Evolutionary conservation across 345 rosid genomes (phyloP).

Genomic region (Clarkia xantiana): DNA sequence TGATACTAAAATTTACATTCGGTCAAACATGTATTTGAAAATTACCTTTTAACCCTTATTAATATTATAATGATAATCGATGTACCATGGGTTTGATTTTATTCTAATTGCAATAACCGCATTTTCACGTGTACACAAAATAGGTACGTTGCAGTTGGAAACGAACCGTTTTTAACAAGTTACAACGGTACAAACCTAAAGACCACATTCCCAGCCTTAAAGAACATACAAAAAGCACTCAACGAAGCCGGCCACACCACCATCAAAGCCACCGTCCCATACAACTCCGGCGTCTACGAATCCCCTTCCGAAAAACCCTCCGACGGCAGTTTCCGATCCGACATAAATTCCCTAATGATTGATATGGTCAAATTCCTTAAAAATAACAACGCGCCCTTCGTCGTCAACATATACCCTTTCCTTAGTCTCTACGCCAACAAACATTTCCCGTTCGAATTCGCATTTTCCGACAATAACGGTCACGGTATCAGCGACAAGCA

Average conservation of each 20-base stretch:
- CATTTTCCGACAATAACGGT: slow-evolving; percentile 35
- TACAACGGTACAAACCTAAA: slow-evolving; percentile 44
- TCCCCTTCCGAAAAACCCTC: slow-evolving; percentile 48
- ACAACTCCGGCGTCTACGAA: slow-evolving; percentile 71
- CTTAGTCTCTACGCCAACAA: slow-evolving; percentile 49
- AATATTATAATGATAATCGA: no score
- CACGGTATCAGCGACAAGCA: slow-evolving; percentile 20
- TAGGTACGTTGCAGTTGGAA: slow-evolving; percentile 84
- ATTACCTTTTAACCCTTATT: no score
- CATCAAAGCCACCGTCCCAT: slow-evolving; percentile 52
- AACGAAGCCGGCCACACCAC: slow-evolving; percentile 38
- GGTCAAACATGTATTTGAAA: no score
- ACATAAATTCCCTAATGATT: slow-evolving; percentile 28
- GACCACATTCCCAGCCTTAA: slow-evolving; percentile 42
- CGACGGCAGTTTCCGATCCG: slow-evolving; percentile 39
- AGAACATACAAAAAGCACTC: slow-evolving; percentile 57
- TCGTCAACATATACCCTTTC: slow-evolving; percentile 84
- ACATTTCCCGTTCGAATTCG: slow-evolving; percentile 48
- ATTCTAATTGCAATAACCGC: no score
- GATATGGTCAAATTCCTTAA: slow-evolving; percentile 28
- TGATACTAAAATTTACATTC: no score
- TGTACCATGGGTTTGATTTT: neutral
- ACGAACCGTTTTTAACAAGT: slow-evolving; percentile 61
- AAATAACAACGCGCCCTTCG: slow-evolving; percentile 38
- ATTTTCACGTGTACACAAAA: neutral